Percentiles rank a stretch among this genome's conserved stretches.
phyloP scores from a whole-genome alignment of 2,329 filamentous ascomycete species.

The Exophiala sideris region DNA sequence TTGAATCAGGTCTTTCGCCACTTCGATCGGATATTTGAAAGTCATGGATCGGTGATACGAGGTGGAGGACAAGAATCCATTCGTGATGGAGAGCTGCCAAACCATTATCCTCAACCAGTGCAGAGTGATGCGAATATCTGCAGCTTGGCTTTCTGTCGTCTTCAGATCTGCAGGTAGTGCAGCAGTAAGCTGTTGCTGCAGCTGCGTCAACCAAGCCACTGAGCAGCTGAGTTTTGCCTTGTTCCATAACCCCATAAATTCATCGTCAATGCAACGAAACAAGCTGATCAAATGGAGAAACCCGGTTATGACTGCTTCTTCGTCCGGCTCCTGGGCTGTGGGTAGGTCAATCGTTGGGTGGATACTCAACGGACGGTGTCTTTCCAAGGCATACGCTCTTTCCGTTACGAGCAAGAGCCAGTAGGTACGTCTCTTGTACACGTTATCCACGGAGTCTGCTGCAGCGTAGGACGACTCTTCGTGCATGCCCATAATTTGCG shows the following conservation, averaged over 20 bases:
- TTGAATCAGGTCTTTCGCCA: conserved; percentile 59
- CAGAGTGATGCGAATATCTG: conserved; percentile 56
- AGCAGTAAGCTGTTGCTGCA: conserved; percentile 55
- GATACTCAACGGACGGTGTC: conserved; percentile 63
- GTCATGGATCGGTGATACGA: conserved; percentile 58
- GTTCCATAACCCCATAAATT: conserved; percentile 64
- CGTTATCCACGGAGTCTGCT: conserved; percentile 58
- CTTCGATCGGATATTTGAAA: conserved; percentile 61
- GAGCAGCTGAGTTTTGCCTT: conserved; percentile 59
- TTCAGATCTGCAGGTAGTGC: conserved; percentile 22
- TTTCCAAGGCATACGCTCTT: conserved; percentile 66
- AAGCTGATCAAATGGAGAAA: conserved; percentile 62
- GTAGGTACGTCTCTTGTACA: conserved; percentile 64
- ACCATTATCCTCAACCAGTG: conserved; percentile 68
- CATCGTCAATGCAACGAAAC: conserved; percentile 65
- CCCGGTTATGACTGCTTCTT: conserved; percentile 52
- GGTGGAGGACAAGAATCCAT: conserved; percentile 62
- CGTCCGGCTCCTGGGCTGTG: conserved; percentile 55
- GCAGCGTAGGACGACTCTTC: conserved; percentile 53
- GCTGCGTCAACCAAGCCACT: conserved; percentile 52
- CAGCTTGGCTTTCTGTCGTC: conserved; percentile 27
- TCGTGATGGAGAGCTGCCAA: conserved; percentile 68
- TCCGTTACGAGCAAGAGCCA: conserved; percentile 72
- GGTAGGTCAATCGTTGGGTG: conserved; percentile 63
- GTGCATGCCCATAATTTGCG: conserved; percentile 42